These are phyloP conservation scores for Alliaria petiolata DNA, from an alignment of 345 rosid genomes.

Conservation along the genomic window DNA sequence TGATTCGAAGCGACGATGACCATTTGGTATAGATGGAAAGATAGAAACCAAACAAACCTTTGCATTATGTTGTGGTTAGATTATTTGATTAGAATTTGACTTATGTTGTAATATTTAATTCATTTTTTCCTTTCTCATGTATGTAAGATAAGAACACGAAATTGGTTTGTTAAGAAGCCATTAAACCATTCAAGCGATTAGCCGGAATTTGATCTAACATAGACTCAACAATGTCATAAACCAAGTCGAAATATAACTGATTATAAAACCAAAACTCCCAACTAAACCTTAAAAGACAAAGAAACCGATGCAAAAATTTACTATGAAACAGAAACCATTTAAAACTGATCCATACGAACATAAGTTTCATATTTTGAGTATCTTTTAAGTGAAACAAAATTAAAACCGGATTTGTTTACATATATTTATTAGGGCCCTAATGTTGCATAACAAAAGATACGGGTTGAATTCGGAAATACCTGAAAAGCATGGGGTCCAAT, in stretches of 20 bases:
- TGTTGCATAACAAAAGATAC: neutral
- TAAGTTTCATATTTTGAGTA: neutral
- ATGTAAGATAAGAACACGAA: neutral
- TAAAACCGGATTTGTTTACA: neutral
- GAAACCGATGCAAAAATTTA: too few relatives aligned
- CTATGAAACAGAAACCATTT: neutral
- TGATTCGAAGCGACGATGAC: slow-evolving; percentile 25
- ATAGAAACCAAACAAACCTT: neutral
- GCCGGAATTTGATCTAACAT: neutral
- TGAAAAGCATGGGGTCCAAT: neutral
- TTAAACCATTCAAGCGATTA: neutral
- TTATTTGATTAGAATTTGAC: slow-evolving; percentile 11
- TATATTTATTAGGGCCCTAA: neutral
- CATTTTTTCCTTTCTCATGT: neutral
- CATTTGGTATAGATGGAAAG: slow-evolving; percentile 10
- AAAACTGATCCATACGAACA: neutral
- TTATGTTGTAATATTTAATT: slow-evolving; percentile 21
- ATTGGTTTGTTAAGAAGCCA: neutral
- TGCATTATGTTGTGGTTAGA: neutral
- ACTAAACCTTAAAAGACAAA: too few relatives aligned
- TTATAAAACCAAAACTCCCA: neutral
- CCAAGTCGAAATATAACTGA: neutral
- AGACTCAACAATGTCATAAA: neutral
- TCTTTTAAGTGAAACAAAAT: neutral
- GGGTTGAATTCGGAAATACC: neutral